phyloP scores from a whole-genome alignment of 805 yeast species.

The Yarrowia osloensis region DNA sequence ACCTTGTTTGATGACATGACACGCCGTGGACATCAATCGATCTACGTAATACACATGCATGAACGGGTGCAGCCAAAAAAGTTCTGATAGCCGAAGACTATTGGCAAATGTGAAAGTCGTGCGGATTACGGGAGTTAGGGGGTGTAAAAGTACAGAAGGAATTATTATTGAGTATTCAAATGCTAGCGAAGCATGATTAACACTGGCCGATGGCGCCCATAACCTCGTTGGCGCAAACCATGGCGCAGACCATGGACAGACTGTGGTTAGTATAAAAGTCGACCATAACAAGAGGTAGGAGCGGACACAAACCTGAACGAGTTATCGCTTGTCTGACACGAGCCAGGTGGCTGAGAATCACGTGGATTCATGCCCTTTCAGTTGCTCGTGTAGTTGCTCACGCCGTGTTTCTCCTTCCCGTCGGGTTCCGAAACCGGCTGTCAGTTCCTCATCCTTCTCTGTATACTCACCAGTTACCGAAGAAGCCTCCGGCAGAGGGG shows the following conservation, averaged over 20 bases:
- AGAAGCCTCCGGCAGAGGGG: slow-evolving; percentile 5
- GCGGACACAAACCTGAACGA: not conserved
- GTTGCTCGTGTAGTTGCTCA: too few relatives aligned
- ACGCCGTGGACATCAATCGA: not conserved
- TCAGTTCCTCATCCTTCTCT: not conserved
- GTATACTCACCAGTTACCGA: slow-evolving; percentile 16
- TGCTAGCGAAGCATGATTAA: not conserved
- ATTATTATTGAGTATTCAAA: slow-evolving; percentile 21
- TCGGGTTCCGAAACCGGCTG: not conserved
- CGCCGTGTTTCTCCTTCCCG: too few relatives aligned
- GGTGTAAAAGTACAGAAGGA: slow-evolving; percentile 8
- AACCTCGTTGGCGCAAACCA: slow-evolving; percentile 28
- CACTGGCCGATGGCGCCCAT: slow-evolving; percentile 27
- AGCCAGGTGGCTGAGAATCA: too few relatives aligned
- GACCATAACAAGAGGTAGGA: not conserved
- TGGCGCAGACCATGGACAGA: slow-evolving; percentile 22
- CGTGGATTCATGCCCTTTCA: too few relatives aligned
- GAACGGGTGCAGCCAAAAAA: not conserved
- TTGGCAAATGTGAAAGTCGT: slow-evolving; percentile 3
- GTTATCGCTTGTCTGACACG: too few relatives aligned
- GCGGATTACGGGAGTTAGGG: not conserved
- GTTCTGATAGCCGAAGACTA: not conserved
- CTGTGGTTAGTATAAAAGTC: slow-evolving; percentile 4
- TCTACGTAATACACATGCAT: not conserved
- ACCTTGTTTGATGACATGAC: too few relatives aligned